Evolutionary conservation across 2,329 filamentous ascomycete species (phyloP).

Genomic region (Pseudogymnoascus sp.): DNA sequence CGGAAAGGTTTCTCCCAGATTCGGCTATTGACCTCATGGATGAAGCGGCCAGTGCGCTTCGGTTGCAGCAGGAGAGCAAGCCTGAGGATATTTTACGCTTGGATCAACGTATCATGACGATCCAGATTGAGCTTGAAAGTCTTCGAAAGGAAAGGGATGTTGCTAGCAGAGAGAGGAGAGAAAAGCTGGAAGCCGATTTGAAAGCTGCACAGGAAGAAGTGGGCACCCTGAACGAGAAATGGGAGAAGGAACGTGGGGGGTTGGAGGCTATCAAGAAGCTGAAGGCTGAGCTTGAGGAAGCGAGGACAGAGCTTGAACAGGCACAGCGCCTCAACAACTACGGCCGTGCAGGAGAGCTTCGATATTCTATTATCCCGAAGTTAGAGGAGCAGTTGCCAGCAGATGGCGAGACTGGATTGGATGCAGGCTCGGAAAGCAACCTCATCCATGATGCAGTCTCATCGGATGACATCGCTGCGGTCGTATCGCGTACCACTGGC

Average conservation of each 20-base stretch:
- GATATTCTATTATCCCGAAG: conserved; percentile 79
- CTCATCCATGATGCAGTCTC: conserved; percentile 94
- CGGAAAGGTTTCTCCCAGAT: conserved; percentile 89
- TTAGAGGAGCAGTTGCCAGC: conserved; percentile 74
- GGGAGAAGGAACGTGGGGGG: conserved; percentile 83
- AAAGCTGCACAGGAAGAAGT: conserved; percentile 73
- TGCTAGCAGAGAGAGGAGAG: conserved; percentile 77
- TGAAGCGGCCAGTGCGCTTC: conserved; percentile 83
- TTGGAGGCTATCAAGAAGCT: conserved; percentile 82
- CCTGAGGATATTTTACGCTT: conserved; percentile 89
- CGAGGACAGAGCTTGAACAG: conserved; percentile 76
- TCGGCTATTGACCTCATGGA: conserved; percentile 97
- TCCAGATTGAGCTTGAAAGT: conserved; percentile 94
- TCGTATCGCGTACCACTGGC: conserved; percentile 85
- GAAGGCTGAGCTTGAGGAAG: conserved; percentile 82
- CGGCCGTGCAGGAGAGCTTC: conserved; percentile 79
- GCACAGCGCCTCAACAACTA: conserved; percentile 87
- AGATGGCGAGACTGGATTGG: conserved; percentile 48
- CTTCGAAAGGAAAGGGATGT: conserved; percentile 90
- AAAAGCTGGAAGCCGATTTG: conserved; percentile 74
- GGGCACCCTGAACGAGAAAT: conserved; percentile 67
- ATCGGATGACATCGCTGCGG: conserved; percentile 84
- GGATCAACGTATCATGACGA: conserved; percentile 92
- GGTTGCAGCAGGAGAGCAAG: conserved; percentile 93
- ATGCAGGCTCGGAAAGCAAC: conserved; percentile 40